Evolutionary conservation across 805 yeast species (phyloP).

Genomic region (Candida ficus): DNA sequence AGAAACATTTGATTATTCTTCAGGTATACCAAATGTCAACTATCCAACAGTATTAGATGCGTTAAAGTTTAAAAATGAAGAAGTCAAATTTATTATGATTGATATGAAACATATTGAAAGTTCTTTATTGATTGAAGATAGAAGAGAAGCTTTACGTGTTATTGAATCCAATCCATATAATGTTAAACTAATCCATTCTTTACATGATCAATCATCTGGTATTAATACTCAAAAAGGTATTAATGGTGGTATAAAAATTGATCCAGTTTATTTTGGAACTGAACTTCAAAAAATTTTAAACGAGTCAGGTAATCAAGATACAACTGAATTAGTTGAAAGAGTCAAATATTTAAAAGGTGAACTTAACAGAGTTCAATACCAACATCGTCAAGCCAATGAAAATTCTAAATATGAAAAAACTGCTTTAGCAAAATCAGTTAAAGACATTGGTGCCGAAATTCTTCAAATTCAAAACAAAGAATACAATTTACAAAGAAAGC

Average conservation of each 20-base stretch:
- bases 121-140: constrained; percentile 45
- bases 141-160: constrained; percentile 44
- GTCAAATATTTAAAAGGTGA: neutral
- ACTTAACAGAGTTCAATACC: neutral
- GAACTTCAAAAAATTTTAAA: constrained; percentile 11
- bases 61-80: constrained; percentile 48
- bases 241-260: constrained; percentile 42
- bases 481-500: constrained; percentile 31
- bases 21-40: constrained; percentile 37
- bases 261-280: constrained; percentile 44
- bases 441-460: neutral
- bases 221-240: constrained; percentile 36
- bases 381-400: constrained; percentile 7
- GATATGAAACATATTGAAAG: constrained; percentile 60
- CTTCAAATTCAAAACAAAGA: constrained; percentile 21
- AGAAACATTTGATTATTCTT: constrained; percentile 51
- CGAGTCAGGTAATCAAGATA: constrained; percentile 11
- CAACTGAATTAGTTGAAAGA: constrained; percentile 15
- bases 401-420: constrained; percentile 14
- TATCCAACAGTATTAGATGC: constrained; percentile 55
- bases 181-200: constrained; percentile 37
- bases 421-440: constrained; percentile 4
- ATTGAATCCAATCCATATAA: constrained; percentile 33
- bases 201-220: constrained; percentile 39
- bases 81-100: constrained; percentile 55